Evolutionary conservation across 176 grass and related monocot species (phyloP), one percentile per base, ranked within the genome.

Genomic region (Lolium perenne): DNA sequence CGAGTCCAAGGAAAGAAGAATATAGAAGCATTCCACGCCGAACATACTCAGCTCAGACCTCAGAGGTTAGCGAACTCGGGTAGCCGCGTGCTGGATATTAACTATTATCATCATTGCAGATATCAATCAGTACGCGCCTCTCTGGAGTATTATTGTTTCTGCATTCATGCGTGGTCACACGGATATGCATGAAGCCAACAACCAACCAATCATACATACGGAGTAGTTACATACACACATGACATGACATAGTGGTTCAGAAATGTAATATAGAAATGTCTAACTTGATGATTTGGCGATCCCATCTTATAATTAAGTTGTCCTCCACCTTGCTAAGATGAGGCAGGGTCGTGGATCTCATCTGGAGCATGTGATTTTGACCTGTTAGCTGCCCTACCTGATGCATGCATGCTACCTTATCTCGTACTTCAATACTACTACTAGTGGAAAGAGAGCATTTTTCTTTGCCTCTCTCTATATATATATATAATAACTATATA

Each of bases 311-410:
- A 35, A 35, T 25, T 4, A 51, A 55, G 49, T 6, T 20, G 48
- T 22, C 71, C 32, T 1, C 73, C 48, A 71, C 38, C 8, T n/a
- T 10, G 68, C 6, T 43, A 43, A 43, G 41, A 7, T 21, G 68
- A n/a, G 10, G 21, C 60, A 56, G 15, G 7, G 6, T 0, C 10
- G 21, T 9, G 21, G 60, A 62, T 65, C 62, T 65, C 62, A 71
- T 54, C 73, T 76, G 48, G 23, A 76, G 49, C 74, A 76, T 76
- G 74, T 76, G 74, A 17, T 76, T 76, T 76, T 76, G 74, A 55
- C 74, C 49, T 55, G 49, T 55, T 15, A 55, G 49, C 66, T 41
- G 10, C 49, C 74, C 74, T 51, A 55, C 25, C 49, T 55, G 74
- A 55, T 76, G 47, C 47, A 75, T 75, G 72, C 47, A 26, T 53